These are phyloP conservation scores for Malbranchea cinnamomea DNA, from an alignment of 2,329 filamentous ascomycete species.

Conservation along the genomic window DNA sequence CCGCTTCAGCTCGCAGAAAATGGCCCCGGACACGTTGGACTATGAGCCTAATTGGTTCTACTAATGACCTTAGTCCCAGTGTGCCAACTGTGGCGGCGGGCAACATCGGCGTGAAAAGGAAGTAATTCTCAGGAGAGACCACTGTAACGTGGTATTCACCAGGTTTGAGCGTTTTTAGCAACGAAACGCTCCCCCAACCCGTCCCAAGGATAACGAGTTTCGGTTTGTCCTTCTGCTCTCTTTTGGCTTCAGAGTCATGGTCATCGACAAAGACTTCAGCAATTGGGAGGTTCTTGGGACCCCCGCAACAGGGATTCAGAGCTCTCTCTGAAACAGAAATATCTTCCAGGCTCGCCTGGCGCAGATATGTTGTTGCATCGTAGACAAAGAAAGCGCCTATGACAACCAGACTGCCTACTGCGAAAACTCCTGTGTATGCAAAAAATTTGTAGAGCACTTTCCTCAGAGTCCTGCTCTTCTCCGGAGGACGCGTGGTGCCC, in stretches of 20 bases:
- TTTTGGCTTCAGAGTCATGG: slow-evolving; percentile 59
- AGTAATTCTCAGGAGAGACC: slow-evolving; percentile 89
- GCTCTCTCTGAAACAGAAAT: slow-evolving; percentile 75
- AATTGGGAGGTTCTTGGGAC: slow-evolving; percentile 90
- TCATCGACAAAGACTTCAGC: slow-evolving; percentile 80
- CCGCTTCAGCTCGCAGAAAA: slow-evolving; percentile 74
- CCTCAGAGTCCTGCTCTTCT: slow-evolving; percentile 14
- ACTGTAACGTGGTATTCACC: slow-evolving; percentile 94
- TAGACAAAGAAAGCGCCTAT: slow-evolving; percentile 83
- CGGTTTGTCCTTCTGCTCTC: slow-evolving; percentile 68
- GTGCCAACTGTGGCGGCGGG: slow-evolving; percentile 95
- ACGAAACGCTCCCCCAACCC: slow-evolving; percentile 85
- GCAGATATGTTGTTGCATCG: slow-evolving; percentile 80
- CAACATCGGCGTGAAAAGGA: slow-evolving; percentile 95
- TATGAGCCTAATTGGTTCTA: slow-evolving; percentile 84
- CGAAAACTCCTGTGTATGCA: slow-evolving; percentile 58
- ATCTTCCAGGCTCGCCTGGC: slow-evolving; percentile 50
- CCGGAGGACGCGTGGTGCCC: slow-evolving; percentile 19
- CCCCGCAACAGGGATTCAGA: slow-evolving; percentile 64
- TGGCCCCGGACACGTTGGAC: slow-evolving; percentile 65
- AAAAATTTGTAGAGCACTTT: slow-evolving; percentile 54
- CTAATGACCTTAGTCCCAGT: slow-evolving; percentile 73
- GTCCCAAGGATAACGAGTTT: slow-evolving; percentile 83
- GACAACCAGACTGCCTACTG: slow-evolving; percentile 52
- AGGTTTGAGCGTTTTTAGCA: slow-evolving; percentile 78